Base-by-base conservation (phyloP, 495 filamentous ascomycete genomes). In the Parathielavia hyrcaniae region DNA sequence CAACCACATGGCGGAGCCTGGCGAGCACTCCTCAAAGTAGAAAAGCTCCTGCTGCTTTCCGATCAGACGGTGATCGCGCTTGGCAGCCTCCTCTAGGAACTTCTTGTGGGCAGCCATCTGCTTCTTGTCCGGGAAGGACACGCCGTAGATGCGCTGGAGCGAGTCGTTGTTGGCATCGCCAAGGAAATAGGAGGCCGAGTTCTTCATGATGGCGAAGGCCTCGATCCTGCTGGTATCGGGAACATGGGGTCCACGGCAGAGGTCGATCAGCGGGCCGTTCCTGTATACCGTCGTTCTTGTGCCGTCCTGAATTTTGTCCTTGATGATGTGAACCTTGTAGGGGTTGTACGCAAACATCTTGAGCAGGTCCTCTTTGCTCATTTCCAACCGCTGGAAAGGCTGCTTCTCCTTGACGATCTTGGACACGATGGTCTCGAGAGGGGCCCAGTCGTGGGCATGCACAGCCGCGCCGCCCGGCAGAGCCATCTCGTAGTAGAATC, bases 401-500 rank as follows among this genome's bases (percentile, higher is more conserved):
- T 97, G 93, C 73, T 95, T 96, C 72, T 97, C 92, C 78, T 96
- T 96, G 66, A 96, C 89, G 57, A 90, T 86, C 61, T 85, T 83
- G 48, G 75, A 71, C 13, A 86, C 86, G 55, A 87, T 83, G 53
- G 72, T 85, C 69, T 95, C 90, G 38, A 98, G 73, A 0, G 89
- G 82, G 56, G 86, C 80, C 82, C 88, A 90, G 67, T 98, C 93
- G 44, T 77, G 71, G 51, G 83, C 74, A 54, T 79, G 79, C 23
- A 98, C 91, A 38, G 85, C 84, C 50, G 81, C 83, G 64, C 81
- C 82, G 23, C 83, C 87, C 23, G 86, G 86, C 20, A 96, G 81
- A 16, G 84, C 86, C 91, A 97, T 96, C 68, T 98, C 92, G 72
- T 97, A 97, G 78, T 95, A 97, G 80, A 97, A 98, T 38, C 95